Conservation (phyloP, 2,329 filamentous ascomycete species). For the Claviceps sp. region DNA sequence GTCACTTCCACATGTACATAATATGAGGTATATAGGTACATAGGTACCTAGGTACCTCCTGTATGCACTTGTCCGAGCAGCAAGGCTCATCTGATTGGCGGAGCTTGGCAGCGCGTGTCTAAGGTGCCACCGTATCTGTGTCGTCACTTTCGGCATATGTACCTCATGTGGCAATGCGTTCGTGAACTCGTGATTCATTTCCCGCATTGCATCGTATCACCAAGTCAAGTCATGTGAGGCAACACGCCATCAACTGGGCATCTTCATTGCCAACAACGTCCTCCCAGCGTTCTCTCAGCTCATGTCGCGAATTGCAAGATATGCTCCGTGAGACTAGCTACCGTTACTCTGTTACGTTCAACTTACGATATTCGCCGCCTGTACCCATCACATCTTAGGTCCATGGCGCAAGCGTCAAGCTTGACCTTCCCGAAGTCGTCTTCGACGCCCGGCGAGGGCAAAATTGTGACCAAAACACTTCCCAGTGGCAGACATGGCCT, state of each 20-base stretch:
- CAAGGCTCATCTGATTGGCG: no score
- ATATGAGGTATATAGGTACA: no score
- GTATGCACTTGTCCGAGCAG: no score
- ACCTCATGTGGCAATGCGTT: no score
- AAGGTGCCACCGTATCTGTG: no score
- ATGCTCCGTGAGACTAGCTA: neutral
- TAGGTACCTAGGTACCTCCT: no score
- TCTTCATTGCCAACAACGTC: neutral
- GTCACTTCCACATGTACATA: no score
- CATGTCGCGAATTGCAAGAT: neutral
- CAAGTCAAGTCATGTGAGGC: neutral
- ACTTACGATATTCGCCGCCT: neutral
- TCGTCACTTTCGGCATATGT: no score
- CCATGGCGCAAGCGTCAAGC: slow-evolving; percentile 9
- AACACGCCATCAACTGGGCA: neutral
- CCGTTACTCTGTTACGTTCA: neutral
- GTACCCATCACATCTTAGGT: neutral
- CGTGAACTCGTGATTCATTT: no score
- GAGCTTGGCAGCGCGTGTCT: no score
- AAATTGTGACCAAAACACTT: slow-evolving; percentile 58
- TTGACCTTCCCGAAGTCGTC: slow-evolving; percentile 63
- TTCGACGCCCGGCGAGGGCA: slow-evolving; percentile 64
- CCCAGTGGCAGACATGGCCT: slow-evolving; percentile 61
- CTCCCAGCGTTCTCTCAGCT: neutral
- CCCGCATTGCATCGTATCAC: no score